Evolutionary conservation across 192 early-diverging fungal species (phyloP), one percentile per base, ranked within the genome.

Genomic region (Podila clonocystis): DNA sequence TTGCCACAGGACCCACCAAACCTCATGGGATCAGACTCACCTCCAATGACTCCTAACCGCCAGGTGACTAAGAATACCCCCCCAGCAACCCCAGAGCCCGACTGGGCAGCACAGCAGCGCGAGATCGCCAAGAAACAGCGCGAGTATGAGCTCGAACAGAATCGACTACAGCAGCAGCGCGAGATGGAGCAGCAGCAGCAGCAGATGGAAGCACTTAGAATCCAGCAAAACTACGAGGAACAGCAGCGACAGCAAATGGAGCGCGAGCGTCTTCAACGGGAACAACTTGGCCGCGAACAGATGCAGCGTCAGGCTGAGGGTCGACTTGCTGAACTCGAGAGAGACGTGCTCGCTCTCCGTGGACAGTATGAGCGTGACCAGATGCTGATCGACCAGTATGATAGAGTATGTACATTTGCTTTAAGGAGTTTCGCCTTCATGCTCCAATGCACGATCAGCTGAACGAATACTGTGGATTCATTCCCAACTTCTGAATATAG

Each of bases 341-440:
- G 91, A 75, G 93, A 98, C 84, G 76, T 99, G 17, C 86, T 97
- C 29, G 85, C 89, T 70, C 87, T 90, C 58, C 85, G 91, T 29
- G 90, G 91, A 24, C 94, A 96, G 75, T 87, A 93, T 70, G 92
- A 94, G 68, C 88, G 93, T 49, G 95, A 97, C 77, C 91, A 94
- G 68, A 87, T 95, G 86, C 80, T 92, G 62, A 83, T 98, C 50
- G 90, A 93, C 45, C 96, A 97, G 83, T 98, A 98, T 82, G 94
- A 97, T 50, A 74, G 87, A 83, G 91, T 93, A 85, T 20, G 73
- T 66, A 7, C 13, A 8, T 30, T 41, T 29, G 8, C 61, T 20
- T 3, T 30, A 3, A 17, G 1, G 3, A 45, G n/a, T 45, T 17
- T 45, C 1, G 13, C 4, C 4, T 17, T 17, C 13, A 4, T 45